Evolutionary conservation across 768 basidiomycete genomes (phyloP).

Genomic region (Daedalea quercina): DNA sequence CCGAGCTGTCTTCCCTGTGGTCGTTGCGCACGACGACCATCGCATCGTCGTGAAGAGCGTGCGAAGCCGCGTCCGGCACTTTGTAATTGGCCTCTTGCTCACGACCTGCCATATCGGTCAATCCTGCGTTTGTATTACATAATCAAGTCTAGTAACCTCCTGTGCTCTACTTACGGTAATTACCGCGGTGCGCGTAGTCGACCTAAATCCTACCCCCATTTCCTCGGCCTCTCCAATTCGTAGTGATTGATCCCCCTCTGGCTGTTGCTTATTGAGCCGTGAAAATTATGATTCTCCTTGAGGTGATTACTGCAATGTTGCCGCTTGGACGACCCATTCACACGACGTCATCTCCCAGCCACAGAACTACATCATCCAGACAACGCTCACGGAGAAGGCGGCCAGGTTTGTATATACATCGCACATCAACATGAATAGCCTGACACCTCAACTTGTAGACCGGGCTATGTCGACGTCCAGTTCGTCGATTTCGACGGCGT

Average conservation of each 20-base stretch:
- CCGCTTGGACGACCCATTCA: neutral
- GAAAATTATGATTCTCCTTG: conserved; percentile 71
- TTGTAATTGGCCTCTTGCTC: no score
- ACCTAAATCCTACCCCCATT: no score
- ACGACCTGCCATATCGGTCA: neutral
- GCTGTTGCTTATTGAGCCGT: neutral
- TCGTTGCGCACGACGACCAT: no score
- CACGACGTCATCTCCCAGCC: conserved; percentile 38
- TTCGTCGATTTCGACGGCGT: conserved; percentile 99
- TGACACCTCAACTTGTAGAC: conserved; percentile 40
- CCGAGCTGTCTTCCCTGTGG: no score
- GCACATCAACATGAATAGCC: conserved; percentile 8
- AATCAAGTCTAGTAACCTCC: neutral
- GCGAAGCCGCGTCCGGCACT: no score
- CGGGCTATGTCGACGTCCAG: conserved; percentile 85
- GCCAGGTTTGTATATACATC: conserved; percentile 52
- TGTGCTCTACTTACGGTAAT: no score
- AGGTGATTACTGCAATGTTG: conserved; percentile 39
- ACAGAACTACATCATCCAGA: conserved; percentile 90
- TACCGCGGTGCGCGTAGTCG: no score
- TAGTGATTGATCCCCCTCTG: no score
- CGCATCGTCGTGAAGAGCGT: no score
- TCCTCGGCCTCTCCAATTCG: no score
- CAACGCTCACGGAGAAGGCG: conserved; percentile 81
- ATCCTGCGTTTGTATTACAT: neutral